phyloP scores from a whole-genome alignment of 495 filamentous ascomycete genomes.

The Trichoderma asperelloides region DNA sequence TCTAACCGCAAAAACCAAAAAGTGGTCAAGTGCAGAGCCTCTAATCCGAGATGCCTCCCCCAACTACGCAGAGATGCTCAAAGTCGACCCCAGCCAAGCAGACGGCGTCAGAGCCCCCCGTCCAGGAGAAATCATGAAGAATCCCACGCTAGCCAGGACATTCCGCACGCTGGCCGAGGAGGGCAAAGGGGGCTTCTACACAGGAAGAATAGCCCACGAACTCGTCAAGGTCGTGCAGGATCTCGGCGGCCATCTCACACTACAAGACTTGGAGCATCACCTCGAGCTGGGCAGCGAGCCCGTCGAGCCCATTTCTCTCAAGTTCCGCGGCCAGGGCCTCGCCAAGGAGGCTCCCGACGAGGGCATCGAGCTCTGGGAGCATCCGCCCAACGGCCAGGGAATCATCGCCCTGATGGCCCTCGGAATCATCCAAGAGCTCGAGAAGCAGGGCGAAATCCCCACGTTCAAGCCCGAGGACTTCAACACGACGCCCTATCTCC shows the following conservation, averaged over 20 bases:
- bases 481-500: slow-evolving; percentile 66
- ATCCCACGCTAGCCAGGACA: slow-evolving; percentile 70
- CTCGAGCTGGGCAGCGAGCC: slow-evolving; percentile 65
- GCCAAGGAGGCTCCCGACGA: slow-evolving; percentile 18
- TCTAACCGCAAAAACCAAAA: not conserved
- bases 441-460: slow-evolving; percentile 60
- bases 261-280: slow-evolving; percentile 74
- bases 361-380: slow-evolving; percentile 77
- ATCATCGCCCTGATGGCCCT: slow-evolving; percentile 91
- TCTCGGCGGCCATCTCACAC: slow-evolving; percentile 67
- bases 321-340: slow-evolving; percentile 59
- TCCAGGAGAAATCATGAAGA: slow-evolving; percentile 84
- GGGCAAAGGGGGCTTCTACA: slow-evolving; percentile 87
- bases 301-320: slow-evolving; percentile 70
- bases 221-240: slow-evolving; percentile 68
- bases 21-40: slow-evolving; percentile 61
- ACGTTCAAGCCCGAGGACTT: slow-evolving; percentile 60
- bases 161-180: slow-evolving; percentile 71
- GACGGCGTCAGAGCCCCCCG: slow-evolving; percentile 59
- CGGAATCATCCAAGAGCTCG: slow-evolving; percentile 79
- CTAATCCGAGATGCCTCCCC: slow-evolving; percentile 62
- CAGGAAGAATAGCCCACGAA: slow-evolving; percentile 68
- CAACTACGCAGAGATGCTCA: slow-evolving; percentile 78
- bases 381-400: slow-evolving; percentile 96
- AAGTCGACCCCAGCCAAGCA: slow-evolving; percentile 52